These are phyloP conservation scores for Mallotus japonicus DNA, from an alignment of 441 rosid species.

Conservation along the genomic window DNA sequence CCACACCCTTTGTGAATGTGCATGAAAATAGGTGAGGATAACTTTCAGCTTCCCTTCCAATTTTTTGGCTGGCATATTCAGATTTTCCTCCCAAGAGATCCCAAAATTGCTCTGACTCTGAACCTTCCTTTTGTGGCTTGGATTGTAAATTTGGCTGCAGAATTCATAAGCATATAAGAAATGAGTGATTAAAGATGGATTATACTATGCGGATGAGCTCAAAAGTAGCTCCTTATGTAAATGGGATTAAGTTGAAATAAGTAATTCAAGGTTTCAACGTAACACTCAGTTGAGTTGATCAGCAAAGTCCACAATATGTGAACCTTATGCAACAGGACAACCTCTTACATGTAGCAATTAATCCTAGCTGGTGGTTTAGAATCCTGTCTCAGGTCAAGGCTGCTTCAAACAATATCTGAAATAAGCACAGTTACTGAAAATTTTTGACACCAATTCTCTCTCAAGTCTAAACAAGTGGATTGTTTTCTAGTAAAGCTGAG, in stretches of 20 bases:
- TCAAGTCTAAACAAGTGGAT: background rate
- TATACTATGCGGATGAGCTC: background rate
- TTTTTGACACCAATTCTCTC: background rate
- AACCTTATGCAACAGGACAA: background rate
- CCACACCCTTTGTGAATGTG: constrained; percentile 57
- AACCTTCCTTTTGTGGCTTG: constrained; percentile 88
- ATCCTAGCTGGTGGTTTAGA: background rate
- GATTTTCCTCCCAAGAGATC: constrained; percentile 81
- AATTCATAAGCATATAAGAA: constrained; percentile 22
- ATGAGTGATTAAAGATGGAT: background rate
- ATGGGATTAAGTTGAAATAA: constrained; percentile 33
- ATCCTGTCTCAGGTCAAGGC: background rate
- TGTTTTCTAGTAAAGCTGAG: background rate
- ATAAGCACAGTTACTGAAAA: too few species aligned
- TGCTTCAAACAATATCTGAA: background rate
- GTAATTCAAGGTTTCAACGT: background rate
- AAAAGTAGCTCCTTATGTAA: background rate
- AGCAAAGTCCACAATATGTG: background rate
- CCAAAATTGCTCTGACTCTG: constrained; percentile 94
- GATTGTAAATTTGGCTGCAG: constrained; percentile 81
- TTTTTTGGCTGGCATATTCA: constrained; percentile 78
- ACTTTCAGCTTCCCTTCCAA: constrained; percentile 66
- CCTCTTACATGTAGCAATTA: background rate
- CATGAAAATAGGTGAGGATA: constrained; percentile 96
- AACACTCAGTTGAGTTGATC: background rate